phyloP scores from a whole-genome alignment of 306 rosid genomes.

The Begonia fuchsioides region DNA sequence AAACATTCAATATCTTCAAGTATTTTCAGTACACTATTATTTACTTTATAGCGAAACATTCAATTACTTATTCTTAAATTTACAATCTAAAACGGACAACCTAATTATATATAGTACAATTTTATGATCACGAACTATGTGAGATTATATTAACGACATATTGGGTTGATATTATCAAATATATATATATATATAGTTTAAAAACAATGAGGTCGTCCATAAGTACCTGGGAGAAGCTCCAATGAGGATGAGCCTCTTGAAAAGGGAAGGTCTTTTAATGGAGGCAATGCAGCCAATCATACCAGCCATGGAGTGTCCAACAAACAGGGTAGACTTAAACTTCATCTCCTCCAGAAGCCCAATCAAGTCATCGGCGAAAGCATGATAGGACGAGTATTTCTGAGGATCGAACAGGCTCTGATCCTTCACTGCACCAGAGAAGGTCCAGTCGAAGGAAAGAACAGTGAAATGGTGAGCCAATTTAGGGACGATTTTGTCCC shows the following conservation, averaged over 20 bases:
- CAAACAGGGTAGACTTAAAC: constrained; percentile 31
- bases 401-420: constrained; percentile 31
- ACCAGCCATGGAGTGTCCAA: constrained; percentile 95
- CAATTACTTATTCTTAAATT: too few relatives aligned
- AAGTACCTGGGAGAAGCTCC: constrained; percentile 76
- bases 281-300: constrained; percentile 92
- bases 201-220: too few relatives aligned
- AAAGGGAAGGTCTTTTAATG: constrained; percentile 54
- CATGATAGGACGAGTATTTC: constrained; percentile 40
- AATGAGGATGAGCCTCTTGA: constrained; percentile 48
- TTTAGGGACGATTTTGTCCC: constrained; percentile 58
- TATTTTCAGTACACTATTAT: too few relatives aligned
- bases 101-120: too few relatives aligned
- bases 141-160: too few relatives aligned
- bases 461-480: constrained; percentile 25
- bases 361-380: constrained; percentile 51
- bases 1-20: too few relatives aligned
- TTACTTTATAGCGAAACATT: too few relatives aligned
- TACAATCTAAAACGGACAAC: too few relatives aligned
- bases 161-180: too few relatives aligned
- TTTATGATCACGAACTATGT: too few relatives aligned
- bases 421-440: constrained; percentile 42
- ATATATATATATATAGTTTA: too few relatives aligned
- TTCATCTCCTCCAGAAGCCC: constrained; percentile 33
- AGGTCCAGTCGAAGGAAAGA: constrained; percentile 70